Evolutionary conservation across 2,329 filamentous ascomycete species (phyloP), one percentile per base, ranked within the genome.

Genomic region (Clonostachys rosea): DNA sequence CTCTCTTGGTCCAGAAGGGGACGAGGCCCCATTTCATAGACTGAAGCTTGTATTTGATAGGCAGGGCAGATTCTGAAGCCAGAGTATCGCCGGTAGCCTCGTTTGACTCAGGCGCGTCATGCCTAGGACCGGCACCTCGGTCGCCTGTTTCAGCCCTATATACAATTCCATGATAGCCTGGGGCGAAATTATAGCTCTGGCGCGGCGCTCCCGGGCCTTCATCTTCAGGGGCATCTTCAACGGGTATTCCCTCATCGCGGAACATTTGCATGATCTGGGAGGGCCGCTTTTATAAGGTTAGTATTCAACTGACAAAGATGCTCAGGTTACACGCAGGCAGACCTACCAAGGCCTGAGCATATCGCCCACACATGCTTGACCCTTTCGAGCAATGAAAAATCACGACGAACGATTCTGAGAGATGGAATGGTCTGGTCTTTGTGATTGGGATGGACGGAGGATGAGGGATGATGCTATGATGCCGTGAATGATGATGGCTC

Each of bases 21-120:
- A 97, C 76, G 7, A 99, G 76, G 0, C 92, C 94, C 94, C 94
- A 99, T 76, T 90, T 92, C 88, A 97, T 97, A 3, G 84, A 77
- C 63, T 96, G 91, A 9, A 99, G 72, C 64, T 88, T 92, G 70
- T 95, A 96, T 54, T 70, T 82, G 10, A 75, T 74, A 49, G 50
- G 30, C 8, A 30, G 24, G 24, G 24, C 9, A 10, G 24, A 30
- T 30, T 30, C 24, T 30, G 24, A 30, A 30, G 18, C 16, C 39
- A 36, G 39, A 30, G 40, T 20, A 43, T 34, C 39, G 36, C 13
- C 10, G n/a, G 36, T 8, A 35, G 24, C 20, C 37, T 37, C 46
- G 34, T 47, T 45, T 16, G 41, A 16, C 37, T 56, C 47, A 20
- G 56, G 51, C 14, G 34, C 33, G 5, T 42, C 24, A 14, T 34